These are phyloP conservation scores for Oryza meyeriana DNA, from an alignment of 176 grass and related monocot species.

Conservation along the genomic window DNA sequence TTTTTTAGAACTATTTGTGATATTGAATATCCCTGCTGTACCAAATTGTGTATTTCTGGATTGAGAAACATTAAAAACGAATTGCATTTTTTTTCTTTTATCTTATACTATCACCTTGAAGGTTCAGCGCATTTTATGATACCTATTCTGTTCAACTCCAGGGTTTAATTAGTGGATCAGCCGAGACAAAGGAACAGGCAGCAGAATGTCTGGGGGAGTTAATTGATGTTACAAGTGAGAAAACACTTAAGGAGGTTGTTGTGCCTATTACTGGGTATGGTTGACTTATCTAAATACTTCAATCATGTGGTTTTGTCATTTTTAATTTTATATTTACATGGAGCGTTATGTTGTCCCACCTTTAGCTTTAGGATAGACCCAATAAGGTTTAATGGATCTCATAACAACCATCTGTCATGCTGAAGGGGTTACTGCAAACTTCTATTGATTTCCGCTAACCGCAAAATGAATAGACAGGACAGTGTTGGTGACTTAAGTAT, in stretches of 20 bases:
- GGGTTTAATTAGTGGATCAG: conserved; percentile 95
- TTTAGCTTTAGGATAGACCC: background rate
- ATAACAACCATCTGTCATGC: background rate
- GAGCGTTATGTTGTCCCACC: background rate
- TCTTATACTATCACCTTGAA: background rate
- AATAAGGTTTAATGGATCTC: background rate
- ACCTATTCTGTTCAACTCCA: conserved; percentile 46
- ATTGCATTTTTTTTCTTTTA: background rate
- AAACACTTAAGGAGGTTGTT: conserved; percentile 88
- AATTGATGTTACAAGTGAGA: conserved; percentile 88
- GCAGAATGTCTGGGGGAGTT: conserved; percentile 94
- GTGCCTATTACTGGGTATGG: conserved; percentile 94
- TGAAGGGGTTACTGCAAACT: background rate
- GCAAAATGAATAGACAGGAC: background rate
- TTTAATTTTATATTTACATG: background rate
- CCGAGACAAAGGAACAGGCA: conserved; percentile 86
- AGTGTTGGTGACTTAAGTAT: background rate
- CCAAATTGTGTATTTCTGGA: background rate
- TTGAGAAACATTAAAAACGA: background rate
- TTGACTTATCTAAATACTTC: conserved; percentile 27
- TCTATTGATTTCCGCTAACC: background rate
- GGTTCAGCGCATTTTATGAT: conserved; percentile 13
- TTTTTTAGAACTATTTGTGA: conserved; percentile 13
- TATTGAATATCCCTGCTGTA: conserved; percentile 12
- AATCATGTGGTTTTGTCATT: background rate